These are phyloP conservation scores for Arabidopsis lyrata DNA, from an alignment of 441 rosid species.

Conservation along the genomic window DNA sequence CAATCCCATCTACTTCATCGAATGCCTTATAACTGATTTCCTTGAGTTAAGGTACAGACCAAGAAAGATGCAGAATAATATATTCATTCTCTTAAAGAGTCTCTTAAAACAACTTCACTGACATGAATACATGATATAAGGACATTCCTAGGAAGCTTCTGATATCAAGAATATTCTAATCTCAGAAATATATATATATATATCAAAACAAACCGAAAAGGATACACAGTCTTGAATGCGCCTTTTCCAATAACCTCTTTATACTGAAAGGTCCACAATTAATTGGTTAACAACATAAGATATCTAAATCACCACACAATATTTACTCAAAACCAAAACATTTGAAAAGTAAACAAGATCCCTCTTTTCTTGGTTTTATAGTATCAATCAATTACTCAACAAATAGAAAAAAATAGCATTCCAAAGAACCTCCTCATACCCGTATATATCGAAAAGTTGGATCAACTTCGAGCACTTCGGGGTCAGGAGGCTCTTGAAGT, in stretches of 20 bases:
- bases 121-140: slow-evolving; percentile 2
- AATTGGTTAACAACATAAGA: slow-evolving; percentile 11
- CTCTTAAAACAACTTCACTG: neutral
- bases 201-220: slow-evolving; percentile 34
- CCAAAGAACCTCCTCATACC: slow-evolving; percentile 49
- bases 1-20: slow-evolving; percentile 80
- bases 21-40: slow-evolving; percentile 71
- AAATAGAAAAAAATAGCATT: neutral
- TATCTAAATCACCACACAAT: slow-evolving; percentile 11
- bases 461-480: slow-evolving; percentile 78
- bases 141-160: slow-evolving; percentile 10
- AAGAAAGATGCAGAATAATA: slow-evolving; percentile 22
- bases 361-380: slow-evolving; percentile 1
- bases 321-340: slow-evolving; percentile 1
- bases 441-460: slow-evolving; percentile 76
- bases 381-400: slow-evolving; percentile 11
- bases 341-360: slow-evolving; percentile 1
- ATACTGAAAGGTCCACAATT: slow-evolving; percentile 54
- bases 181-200: slow-evolving; percentile 5
- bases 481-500: slow-evolving; percentile 75
- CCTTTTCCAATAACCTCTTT: slow-evolving; percentile 73
- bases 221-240: slow-evolving; percentile 85
- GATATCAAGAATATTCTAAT: slow-evolving; percentile 8
- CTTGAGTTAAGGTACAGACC: slow-evolving; percentile 46
- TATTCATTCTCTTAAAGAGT: neutral